Conservation (phyloP, 1,139 yeast genomes). For the Nakaseomyces kungkrabaensis region DNA sequence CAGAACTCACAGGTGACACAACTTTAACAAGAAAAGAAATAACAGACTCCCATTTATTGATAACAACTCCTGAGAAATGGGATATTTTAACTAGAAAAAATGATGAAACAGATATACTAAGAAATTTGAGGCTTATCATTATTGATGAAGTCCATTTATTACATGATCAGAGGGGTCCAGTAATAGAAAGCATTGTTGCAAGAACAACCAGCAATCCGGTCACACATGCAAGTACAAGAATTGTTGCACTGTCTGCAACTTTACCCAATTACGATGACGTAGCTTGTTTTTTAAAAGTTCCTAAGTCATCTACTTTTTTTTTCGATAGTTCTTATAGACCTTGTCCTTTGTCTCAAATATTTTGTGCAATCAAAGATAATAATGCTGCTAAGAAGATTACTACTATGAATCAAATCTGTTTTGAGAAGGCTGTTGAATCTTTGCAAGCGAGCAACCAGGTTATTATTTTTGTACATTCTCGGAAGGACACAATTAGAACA, state of each 20-base stretch:
- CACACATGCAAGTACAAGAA: constrained; percentile 38
- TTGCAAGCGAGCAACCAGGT: constrained; percentile 56
- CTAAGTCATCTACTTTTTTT: constrained; percentile 45
- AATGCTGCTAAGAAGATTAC: constrained; percentile 67
- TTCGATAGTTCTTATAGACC: constrained; percentile 84
- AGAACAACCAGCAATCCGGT: constrained; percentile 45
- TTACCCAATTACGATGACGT: constrained; percentile 87
- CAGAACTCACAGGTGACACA: constrained; percentile 88
- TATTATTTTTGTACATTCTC: constrained; percentile 84
- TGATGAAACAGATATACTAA: constrained; percentile 51
- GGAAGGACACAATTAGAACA: constrained; percentile 83
- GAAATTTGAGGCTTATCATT: constrained; percentile 61
- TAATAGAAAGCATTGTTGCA: constrained; percentile 76
- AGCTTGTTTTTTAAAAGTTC: constrained; percentile 68
- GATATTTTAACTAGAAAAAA: constrained; percentile 85
- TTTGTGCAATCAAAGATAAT: constrained; percentile 78
- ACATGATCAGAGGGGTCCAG: constrained; percentile 95
- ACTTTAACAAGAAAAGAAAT: constrained; percentile 71
- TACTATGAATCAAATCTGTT: constrained; percentile 89
- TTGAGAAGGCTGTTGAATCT: constrained; percentile 67
- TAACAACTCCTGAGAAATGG: constrained; percentile 96
- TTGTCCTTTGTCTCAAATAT: constrained; percentile 84
- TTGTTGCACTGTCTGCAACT: constrained; percentile 89
- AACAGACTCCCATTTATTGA: constrained; percentile 67
- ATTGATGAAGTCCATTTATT: constrained; percentile 89